These are phyloP conservation scores for Thelephora ganbajun DNA, from an alignment of 768 basidiomycete species.

Conservation along the genomic window DNA sequence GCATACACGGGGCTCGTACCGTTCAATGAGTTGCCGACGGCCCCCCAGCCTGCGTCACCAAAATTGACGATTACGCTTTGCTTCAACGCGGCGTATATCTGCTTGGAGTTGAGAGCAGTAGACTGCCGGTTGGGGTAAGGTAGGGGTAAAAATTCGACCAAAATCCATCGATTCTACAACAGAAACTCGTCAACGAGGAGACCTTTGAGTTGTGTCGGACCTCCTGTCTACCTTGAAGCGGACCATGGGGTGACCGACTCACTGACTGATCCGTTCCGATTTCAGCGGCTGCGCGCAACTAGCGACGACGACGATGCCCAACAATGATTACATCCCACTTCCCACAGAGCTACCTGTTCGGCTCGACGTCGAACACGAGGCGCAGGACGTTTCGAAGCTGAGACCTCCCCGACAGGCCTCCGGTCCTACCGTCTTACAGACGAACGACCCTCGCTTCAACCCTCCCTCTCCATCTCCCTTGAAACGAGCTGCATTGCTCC, in stretches of 20 bases:
- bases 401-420: background rate
- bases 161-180: slow-evolving; percentile 71
- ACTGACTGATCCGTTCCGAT: background rate
- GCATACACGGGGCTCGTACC: slow-evolving; percentile 26
- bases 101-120: slow-evolving; percentile 37
- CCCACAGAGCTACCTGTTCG: background rate
- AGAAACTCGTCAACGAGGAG: background rate
- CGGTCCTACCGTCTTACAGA: background rate
- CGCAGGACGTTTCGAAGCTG: no score
- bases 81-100: slow-evolving; percentile 54
- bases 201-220: background rate
- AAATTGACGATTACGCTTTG: slow-evolving; percentile 61
- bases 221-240: slow-evolving; percentile 42
- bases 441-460: slow-evolving; percentile 30
- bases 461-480: slow-evolving; percentile 34
- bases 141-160: slow-evolving; percentile 65
- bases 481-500: slow-evolving; percentile 33
- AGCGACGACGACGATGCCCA: slow-evolving; percentile 1
- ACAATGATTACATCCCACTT: background rate
- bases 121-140: slow-evolving; percentile 5
- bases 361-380: no score
- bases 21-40: slow-evolving; percentile 54
- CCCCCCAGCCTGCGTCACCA: slow-evolving; percentile 80
- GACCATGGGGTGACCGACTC: slow-evolving; percentile 30
- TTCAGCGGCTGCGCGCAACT: background rate